Evolutionary conservation across 441 rosid genomes (phyloP).

Genomic region (Adansonia madagascariensis): DNA sequence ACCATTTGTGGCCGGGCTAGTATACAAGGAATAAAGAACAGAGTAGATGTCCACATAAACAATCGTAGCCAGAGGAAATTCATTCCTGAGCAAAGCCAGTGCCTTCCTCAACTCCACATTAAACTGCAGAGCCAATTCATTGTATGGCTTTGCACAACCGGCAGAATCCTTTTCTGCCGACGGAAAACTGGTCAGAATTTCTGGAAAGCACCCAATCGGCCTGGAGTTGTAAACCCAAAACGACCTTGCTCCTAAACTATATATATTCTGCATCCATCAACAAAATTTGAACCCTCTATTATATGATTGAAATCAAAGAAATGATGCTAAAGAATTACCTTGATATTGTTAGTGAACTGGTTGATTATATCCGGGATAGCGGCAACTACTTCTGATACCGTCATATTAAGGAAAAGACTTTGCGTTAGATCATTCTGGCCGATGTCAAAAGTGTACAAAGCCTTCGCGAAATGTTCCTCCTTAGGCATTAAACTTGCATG

Average conservation of each 20-base stretch:
- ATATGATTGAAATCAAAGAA: neutral
- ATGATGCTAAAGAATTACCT: neutral
- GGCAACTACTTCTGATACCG: neutral
- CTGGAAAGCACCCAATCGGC: neutral
- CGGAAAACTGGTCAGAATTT: neutral
- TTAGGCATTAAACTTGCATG: neutral
- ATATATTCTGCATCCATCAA: neutral
- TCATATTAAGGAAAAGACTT: neutral
- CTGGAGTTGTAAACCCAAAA: neutral
- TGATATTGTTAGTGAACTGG: neutral
- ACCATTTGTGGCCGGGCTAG: conserved; percentile 41
- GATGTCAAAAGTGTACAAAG: conserved; percentile 4
- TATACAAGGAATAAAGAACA: conserved; percentile 43
- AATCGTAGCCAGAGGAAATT: conserved; percentile 43
- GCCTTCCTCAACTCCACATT: conserved; percentile 43
- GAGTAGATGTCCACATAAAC: conserved; percentile 53
- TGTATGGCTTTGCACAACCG: neutral
- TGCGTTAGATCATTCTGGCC: neutral
- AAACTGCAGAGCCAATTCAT: conserved; percentile 29
- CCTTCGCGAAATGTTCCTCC: neutral
- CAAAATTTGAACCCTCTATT: neutral
- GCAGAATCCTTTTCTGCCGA: neutral
- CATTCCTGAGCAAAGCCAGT: conserved; percentile 33
- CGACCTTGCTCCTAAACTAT: neutral
- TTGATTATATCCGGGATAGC: neutral